Percentiles rank a stretch among this genome's conserved stretches.
These are phyloP conservation scores for Haematococcus lacustris DNA, from an alignment of 139 green algal genomes.

Conservation along the genomic window DNA sequence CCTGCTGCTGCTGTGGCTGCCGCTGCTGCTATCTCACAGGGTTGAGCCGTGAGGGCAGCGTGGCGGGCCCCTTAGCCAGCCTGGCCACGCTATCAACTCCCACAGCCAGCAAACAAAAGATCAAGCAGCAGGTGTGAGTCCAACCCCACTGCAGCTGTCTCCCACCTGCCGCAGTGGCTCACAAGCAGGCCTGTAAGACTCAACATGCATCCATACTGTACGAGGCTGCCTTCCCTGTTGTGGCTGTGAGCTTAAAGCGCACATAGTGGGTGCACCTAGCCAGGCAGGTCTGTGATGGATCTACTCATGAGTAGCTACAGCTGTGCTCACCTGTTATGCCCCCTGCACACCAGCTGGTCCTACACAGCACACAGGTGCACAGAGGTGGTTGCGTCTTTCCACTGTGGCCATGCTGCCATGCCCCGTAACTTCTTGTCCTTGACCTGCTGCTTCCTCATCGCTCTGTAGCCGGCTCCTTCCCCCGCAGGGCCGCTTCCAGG, in stretches of 20 bases:
- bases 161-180: not conserved
- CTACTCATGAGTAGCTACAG: not conserved
- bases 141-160: not conserved
- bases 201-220: not conserved
- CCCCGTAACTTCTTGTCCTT: not conserved
- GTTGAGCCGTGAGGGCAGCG: slow-evolving; percentile 32
- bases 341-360: too few species aligned
- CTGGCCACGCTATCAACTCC: slow-evolving; percentile 17
- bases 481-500: slow-evolving; percentile 64
- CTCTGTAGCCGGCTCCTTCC: too few species aligned
- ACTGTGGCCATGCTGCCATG: not conserved
- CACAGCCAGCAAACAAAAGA: slow-evolving; percentile 20
- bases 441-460: too few species aligned
- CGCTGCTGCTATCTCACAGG: slow-evolving; percentile 7
- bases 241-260: not conserved
- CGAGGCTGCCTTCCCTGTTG: not conserved
- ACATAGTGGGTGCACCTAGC: not conserved
- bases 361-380: not conserved
- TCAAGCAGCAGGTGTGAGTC: slow-evolving; percentile 13
- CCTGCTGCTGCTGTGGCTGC: too few species aligned
- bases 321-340: too few species aligned
- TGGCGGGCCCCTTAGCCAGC: slow-evolving; percentile 10
- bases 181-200: not conserved
- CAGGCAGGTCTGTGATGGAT: too few species aligned
- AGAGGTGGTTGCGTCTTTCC: not conserved